phyloP scores from a whole-genome alignment of 2,329 filamentous ascomycete species.

The Fusarium nygamai region DNA sequence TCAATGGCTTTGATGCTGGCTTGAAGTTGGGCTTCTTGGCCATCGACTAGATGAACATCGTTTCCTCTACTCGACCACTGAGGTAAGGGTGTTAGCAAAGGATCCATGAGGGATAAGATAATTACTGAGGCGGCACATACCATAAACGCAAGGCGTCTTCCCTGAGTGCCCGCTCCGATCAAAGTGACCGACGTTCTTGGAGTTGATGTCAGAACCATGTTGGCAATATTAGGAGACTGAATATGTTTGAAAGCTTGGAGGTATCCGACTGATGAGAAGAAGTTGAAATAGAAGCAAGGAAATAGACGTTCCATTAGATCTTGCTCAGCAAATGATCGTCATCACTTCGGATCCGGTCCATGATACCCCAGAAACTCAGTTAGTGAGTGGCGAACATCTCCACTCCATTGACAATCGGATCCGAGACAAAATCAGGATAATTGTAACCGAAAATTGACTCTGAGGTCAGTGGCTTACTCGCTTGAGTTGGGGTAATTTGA shows the following conservation, averaged over 20 bases:
- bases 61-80: constrained; percentile 47
- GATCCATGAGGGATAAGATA: no score
- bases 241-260: background rate
- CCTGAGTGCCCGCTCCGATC: constrained; percentile 46
- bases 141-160: constrained; percentile 46
- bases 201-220: constrained; percentile 25
- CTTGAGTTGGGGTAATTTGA: background rate
- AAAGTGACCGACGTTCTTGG: constrained; percentile 36
- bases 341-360: constrained; percentile 27
- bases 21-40: constrained; percentile 39
- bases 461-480: constrained; percentile 1
- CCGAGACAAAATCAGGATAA: constrained; percentile 5
- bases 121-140: constrained; percentile 9
- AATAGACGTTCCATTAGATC: background rate
- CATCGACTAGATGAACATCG: constrained; percentile 45
- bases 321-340: background rate
- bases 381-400: constrained; percentile 9
- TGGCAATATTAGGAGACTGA: background rate
- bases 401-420: constrained; percentile 21
- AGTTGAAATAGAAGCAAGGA: background rate
- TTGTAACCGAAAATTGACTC: background rate
- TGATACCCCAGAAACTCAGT: background rate
- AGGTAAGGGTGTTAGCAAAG: background rate
- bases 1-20: constrained; percentile 43
- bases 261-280: background rate